Percentiles rank a stretch among this genome's conserved stretches.
phyloP scores from a whole-genome alignment of 306 rosid species.

The Medicago lupulina region DNA sequence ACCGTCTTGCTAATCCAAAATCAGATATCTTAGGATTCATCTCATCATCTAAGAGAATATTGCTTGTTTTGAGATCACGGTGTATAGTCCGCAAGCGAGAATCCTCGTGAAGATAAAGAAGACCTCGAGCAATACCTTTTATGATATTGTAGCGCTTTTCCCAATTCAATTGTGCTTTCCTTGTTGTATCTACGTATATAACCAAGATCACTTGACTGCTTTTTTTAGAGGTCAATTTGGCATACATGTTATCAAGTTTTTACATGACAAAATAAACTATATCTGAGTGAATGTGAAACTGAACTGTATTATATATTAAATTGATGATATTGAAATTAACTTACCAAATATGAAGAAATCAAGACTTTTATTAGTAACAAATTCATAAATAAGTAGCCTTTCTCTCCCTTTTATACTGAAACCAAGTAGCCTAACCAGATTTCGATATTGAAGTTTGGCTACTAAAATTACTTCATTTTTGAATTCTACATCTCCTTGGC shows the following conservation, averaged over 20 bases:
- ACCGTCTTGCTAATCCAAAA: slow-evolving; percentile 57
- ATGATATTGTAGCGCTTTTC: slow-evolving; percentile 46
- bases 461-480: slow-evolving; percentile 57
- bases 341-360: slow-evolving; percentile 44
- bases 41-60: slow-evolving; percentile 50
- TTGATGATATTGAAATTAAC: no score
- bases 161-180: slow-evolving; percentile 46
- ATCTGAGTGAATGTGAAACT: no score
- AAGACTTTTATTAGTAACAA: slow-evolving; percentile 56
- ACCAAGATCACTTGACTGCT: not conserved
- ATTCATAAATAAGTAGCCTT: slow-evolving; percentile 61
- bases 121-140: slow-evolving; percentile 46
- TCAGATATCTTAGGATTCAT: slow-evolving; percentile 56
- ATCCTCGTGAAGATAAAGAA: slow-evolving; percentile 61
- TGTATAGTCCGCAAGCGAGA: slow-evolving; percentile 46
- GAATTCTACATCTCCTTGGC: slow-evolving; percentile 44
- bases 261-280: no score
- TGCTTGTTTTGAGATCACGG: slow-evolving; percentile 54
- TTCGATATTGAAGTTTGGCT: slow-evolving; percentile 61
- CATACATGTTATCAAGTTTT: no score
- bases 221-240: no score
- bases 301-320: no score
- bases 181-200: slow-evolving; percentile 41
- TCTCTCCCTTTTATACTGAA: slow-evolving; percentile 53
- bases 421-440: slow-evolving; percentile 59